These are phyloP conservation scores for Loxodes magnus DNA, from an alignment of 73 alveolate genomes.

Conservation along the genomic window DNA sequence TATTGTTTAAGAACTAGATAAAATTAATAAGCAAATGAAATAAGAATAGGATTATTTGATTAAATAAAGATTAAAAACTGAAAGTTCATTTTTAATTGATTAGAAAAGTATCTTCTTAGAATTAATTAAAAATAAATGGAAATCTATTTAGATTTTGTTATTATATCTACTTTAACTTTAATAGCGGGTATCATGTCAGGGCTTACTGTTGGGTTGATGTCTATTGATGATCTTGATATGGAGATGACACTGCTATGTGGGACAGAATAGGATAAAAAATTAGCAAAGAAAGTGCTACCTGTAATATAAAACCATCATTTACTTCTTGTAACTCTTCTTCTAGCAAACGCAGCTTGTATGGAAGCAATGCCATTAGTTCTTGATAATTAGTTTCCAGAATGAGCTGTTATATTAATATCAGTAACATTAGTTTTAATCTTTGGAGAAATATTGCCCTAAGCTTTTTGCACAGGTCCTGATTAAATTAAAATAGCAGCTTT, in stretches of 20 bases:
- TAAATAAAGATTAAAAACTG: too few relatives aligned
- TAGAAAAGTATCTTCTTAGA: too few relatives aligned
- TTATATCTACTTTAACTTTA: too few relatives aligned
- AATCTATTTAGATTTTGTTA: too few relatives aligned
- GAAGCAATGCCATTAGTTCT: conserved; percentile 82
- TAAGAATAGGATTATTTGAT: too few relatives aligned
- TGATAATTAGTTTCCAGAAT: conserved; percentile 62
- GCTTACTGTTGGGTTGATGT: conserved; percentile 84
- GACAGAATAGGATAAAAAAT: conserved; percentile 54
- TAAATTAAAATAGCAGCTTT: conserved; percentile 70
- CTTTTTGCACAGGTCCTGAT: conserved; percentile 87
- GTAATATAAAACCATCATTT: conserved; percentile 74
- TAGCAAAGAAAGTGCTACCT: conserved; percentile 42
- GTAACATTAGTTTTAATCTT: conserved; percentile 74
- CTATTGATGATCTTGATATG: conserved; percentile 75
- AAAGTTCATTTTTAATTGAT: too few relatives aligned
- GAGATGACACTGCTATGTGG: conserved; percentile 69
- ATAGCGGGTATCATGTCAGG: conserved; percentile 96
- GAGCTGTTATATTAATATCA: conserved; percentile 63
- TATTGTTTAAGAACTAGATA: too few relatives aligned
- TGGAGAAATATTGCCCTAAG: conserved; percentile 91
- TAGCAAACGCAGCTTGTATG: conserved; percentile 81
- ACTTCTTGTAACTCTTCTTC: conserved; percentile 76
- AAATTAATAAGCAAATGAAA: too few relatives aligned
- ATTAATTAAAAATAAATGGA: too few relatives aligned